Conservation (phyloP, 768 basidiomycete species). For the Boletus insuetus region DNA sequence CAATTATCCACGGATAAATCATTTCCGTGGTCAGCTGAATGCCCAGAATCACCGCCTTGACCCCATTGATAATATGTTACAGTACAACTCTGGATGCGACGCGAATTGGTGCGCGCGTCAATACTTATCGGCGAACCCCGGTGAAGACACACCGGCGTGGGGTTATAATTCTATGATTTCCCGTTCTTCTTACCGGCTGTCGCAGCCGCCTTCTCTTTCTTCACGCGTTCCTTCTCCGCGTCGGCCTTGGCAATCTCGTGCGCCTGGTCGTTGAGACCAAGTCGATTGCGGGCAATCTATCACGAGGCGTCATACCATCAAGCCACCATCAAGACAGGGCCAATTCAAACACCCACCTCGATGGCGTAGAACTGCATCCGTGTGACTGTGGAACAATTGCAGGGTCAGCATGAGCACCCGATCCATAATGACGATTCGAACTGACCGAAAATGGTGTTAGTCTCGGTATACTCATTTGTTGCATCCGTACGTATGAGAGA, state of each 20-base stretch:
- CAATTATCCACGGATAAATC: constrained; percentile 8
- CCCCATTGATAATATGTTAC: neutral
- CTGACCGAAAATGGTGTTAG: constrained; percentile 92
- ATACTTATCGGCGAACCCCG: neutral
- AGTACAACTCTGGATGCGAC: neutral
- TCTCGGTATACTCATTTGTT: constrained; percentile 79
- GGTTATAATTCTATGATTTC: constrained; percentile 29
- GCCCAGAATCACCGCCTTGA: neutral
- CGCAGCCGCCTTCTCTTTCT: constrained; percentile 59
- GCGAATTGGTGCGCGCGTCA: neutral
- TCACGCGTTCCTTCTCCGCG: constrained; percentile 47
- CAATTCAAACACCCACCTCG: constrained; percentile 53
- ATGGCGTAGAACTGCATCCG: constrained; percentile 81
- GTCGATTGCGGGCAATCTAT: constrained; percentile 87
- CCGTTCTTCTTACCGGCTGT: constrained; percentile 37
- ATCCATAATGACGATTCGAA: neutral
- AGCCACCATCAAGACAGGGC: neutral
- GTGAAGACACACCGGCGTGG: neutral
- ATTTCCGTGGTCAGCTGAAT: constrained; percentile 11
- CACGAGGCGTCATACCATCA: neutral
- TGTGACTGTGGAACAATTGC: constrained; percentile 13
- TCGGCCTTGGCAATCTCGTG: constrained; percentile 80
- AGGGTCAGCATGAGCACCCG: constrained; percentile 7
- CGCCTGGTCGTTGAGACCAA: constrained; percentile 85
- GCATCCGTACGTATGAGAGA: constrained; percentile 86